Base-by-base conservation (phyloP, 2,329 filamentous ascomycete genomes). In the Salinomyces thailandicus region DNA sequence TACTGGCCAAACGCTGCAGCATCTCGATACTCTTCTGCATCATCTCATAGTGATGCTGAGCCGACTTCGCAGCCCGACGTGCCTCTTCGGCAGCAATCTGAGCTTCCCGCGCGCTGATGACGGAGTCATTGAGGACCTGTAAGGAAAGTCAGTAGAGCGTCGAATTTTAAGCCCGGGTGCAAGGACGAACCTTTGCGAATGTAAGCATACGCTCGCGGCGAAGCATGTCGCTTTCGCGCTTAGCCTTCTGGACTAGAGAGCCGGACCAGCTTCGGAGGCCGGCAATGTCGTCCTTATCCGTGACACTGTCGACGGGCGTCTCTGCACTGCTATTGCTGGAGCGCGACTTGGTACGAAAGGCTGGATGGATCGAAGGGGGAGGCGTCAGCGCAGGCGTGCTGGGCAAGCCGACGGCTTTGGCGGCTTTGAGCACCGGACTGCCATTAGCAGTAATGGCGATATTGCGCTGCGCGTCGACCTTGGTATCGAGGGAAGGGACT, bases 31-130 rank as follows among this genome's bases (percentile, higher is more conserved):
- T 44, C 40, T 46, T 44, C 37, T 45, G 43, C 1, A 50, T 50
- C 47, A 53, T 50, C 38, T 49, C 44, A 32, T 54, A 53, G 2
- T 44, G 43, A 17, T 46, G 20, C 27, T 48, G 45, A 5, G 53
- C 53, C 17, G 41, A 37, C 12, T 35, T 38, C 9, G 53, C 53
- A 13, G 50, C 50, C 16, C 45, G 35, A 29, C 43, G 41, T 9
- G 53, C 53, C 9, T 33, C 46, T 32, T 52, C 45, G 22, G 52
- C 48, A 22, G 35, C 44, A 18, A 51, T 44, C 30, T 49, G 40
- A 5, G 53, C 51, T 33, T 56, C 46, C 9, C 43, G 42, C 7
- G 47, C 46, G 24, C 44, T 49, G 11, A 48, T 43, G 15, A 52
- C 18, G 2, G 49, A 46, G 18, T 56, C 48, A 31, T 42, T 44